Conservation (phyloP, 805 yeast species). For the Jamesozyma lodderae region DNA sequence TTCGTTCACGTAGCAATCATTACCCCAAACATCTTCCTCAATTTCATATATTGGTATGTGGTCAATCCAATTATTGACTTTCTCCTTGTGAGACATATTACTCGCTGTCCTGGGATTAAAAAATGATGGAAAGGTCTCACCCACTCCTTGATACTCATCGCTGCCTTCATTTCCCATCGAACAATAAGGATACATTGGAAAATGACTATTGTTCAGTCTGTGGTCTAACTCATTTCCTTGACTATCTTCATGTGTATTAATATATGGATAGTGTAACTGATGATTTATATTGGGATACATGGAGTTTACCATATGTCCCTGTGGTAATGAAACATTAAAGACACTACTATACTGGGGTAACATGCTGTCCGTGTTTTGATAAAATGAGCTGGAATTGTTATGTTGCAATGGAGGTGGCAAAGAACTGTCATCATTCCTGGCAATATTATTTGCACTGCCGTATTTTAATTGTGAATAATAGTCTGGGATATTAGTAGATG, state of each 20-base stretch:
- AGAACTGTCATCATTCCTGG: too few relatives aligned
- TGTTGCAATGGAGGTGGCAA: constrained; percentile 1
- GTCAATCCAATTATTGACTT: constrained; percentile 55
- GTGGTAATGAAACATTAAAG: constrained; percentile 10
- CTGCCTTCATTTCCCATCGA: too few relatives aligned
- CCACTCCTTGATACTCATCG: too few relatives aligned
- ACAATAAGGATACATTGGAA: neutral
- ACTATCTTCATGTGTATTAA: too few relatives aligned
- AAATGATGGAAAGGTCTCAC: constrained; percentile 33
- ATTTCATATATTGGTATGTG: constrained; percentile 40
- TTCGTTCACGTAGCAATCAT: constrained; percentile 20
- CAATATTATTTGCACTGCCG: neutral
- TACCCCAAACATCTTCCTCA: constrained; percentile 12
- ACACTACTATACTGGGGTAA: constrained; percentile 14
- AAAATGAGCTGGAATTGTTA: constrained; percentile 5
- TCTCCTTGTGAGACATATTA: constrained; percentile 59
- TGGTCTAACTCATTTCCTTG: too few relatives aligned
- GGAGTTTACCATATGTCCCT: neutral
- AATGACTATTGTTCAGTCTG: too few relatives aligned
- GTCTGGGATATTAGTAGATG: constrained; percentile 6
- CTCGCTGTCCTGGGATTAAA: constrained; percentile 56
- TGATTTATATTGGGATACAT: neutral
- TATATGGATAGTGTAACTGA: too few relatives aligned
- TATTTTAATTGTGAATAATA: constrained; percentile 8
- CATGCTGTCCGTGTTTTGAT: constrained; percentile 8